phyloP scores from a whole-genome alignment of 1,284 basidiomycete species.

The Sporisorium iseilematis-ciliati region DNA sequence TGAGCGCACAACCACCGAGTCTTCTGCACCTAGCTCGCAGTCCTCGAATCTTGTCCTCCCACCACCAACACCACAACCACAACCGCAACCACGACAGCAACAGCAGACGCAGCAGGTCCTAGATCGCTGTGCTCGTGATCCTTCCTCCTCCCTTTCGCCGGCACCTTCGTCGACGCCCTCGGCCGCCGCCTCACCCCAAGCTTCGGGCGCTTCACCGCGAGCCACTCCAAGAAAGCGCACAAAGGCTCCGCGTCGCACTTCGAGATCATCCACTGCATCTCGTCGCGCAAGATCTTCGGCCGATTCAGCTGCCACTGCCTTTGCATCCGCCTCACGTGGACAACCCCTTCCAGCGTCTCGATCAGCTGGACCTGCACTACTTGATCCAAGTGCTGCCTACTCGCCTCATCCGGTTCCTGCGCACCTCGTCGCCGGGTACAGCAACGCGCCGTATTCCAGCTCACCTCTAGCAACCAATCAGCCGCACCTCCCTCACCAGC shows the following conservation, averaged over 20 bases:
- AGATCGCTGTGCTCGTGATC: slow-evolving; percentile 21
- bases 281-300: slow-evolving; percentile 19
- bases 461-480: slow-evolving; percentile 22
- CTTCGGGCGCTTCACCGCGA: not conserved
- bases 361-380: not conserved
- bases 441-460: slow-evolving; percentile 7
- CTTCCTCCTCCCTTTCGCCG: slow-evolving; percentile 39
- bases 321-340: not conserved
- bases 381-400: slow-evolving; percentile 4
- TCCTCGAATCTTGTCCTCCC: not conserved
- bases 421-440: not conserved
- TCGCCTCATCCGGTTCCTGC: not conserved
- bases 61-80: not conserved
- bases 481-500: slow-evolving; percentile 17
- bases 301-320: slow-evolving; percentile 5
- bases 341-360: not conserved
- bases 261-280: slow-evolving; percentile 24
- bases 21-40: not conserved
- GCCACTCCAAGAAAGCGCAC: slow-evolving; percentile 1
- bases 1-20: slow-evolving; percentile 7
- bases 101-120: slow-evolving; percentile 14
- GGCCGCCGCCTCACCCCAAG: slow-evolving; percentile 15
- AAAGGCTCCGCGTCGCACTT: not conserved
- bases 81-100: slow-evolving; percentile 7
- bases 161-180: slow-evolving; percentile 37